These are phyloP conservation scores for Rickenella mellea DNA, from an alignment of 768 basidiomycete genomes.

Conservation along the genomic window DNA sequence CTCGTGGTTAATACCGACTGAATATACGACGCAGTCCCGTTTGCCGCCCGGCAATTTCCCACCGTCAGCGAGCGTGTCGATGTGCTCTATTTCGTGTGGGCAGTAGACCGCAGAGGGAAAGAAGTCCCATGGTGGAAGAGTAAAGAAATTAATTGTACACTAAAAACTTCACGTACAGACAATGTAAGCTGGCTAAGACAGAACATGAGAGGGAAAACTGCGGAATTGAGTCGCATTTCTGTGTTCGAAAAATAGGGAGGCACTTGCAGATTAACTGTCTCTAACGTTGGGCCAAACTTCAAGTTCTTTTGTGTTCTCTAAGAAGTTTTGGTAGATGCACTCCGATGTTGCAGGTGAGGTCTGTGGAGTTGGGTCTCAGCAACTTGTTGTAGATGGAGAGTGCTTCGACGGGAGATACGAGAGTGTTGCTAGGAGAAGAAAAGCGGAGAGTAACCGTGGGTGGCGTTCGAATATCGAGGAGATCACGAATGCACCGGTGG, in stretches of 20 bases:
- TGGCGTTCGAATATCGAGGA: conserved; percentile 22
- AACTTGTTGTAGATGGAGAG: conserved; percentile 14
- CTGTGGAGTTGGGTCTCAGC: conserved; percentile 19
- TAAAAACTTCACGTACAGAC: too few species aligned
- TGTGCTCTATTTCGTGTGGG: conserved; percentile 38
- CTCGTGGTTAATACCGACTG: conserved; percentile 52
- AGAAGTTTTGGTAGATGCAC: conserved; percentile 34
- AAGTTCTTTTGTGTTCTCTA: conserved; percentile 32
- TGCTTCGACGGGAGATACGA: conserved; percentile 35
- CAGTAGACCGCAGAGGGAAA: conserved; percentile 44
- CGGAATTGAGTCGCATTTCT: too few species aligned
- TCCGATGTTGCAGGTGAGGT: conserved; percentile 33
- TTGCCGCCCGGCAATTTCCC: conserved; percentile 70
- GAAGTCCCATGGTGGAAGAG: conserved; percentile 50
- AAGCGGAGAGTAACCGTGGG: conserved; percentile 39
- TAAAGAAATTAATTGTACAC: too few species aligned
- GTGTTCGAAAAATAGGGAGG: too few species aligned
- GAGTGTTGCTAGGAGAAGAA: conserved; percentile 33
- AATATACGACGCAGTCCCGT: conserved; percentile 49
- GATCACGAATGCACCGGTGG: too few species aligned
- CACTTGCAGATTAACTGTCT: too few species aligned
- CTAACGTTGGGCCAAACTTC: conserved; percentile 35
- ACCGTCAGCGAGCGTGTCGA: conserved; percentile 53
- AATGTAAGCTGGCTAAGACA: conserved; percentile 33
- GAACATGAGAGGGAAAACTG: conserved; percentile 36